Conservation (phyloP, 2,329 filamentous ascomycete species). For the Dactylellina parvicollis region DNA sequence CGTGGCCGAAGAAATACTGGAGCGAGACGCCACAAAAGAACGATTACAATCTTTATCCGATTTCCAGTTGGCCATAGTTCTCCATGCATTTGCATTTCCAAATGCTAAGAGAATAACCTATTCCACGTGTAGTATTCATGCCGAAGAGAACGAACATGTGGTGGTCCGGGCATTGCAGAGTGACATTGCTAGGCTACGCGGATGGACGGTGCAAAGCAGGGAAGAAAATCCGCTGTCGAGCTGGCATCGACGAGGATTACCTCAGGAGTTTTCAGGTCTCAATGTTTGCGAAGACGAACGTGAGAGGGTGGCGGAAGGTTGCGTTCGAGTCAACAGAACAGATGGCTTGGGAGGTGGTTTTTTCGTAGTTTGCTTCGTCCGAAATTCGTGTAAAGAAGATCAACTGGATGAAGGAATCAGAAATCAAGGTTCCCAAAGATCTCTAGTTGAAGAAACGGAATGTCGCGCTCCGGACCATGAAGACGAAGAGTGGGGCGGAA, state of each 20-base stretch:
- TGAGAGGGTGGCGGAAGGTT: conserved; percentile 31
- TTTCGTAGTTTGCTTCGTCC: conserved; percentile 48
- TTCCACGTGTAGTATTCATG: conserved; percentile 90
- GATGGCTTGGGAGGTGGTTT: conserved; percentile 46
- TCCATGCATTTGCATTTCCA: conserved; percentile 85
- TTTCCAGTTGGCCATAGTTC: conserved; percentile 83
- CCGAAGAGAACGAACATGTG: conserved; percentile 87
- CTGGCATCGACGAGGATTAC: conserved; percentile 74
- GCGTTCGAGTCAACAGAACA: conserved; percentile 37
- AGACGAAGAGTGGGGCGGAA: conserved; percentile 32
- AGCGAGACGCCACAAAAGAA: conserved; percentile 68
- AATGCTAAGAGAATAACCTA: conserved; percentile 81
- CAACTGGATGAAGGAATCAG: background rate
- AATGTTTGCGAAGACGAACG: conserved; percentile 11
- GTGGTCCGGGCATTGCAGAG: conserved; percentile 77
- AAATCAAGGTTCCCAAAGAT: background rate
- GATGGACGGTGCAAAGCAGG: conserved; percentile 80
- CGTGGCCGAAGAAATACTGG: conserved; percentile 60
- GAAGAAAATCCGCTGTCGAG: conserved; percentile 78
- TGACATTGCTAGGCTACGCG: conserved; percentile 70
- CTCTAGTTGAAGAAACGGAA: background rate
- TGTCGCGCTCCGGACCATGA: background rate
- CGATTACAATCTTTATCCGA: conserved; percentile 78
- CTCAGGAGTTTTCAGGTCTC: conserved; percentile 26
- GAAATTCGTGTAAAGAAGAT: background rate